Conservation (phyloP, 2,329 filamentous ascomycete genomes). For the Grosmannia clavigera region DNA sequence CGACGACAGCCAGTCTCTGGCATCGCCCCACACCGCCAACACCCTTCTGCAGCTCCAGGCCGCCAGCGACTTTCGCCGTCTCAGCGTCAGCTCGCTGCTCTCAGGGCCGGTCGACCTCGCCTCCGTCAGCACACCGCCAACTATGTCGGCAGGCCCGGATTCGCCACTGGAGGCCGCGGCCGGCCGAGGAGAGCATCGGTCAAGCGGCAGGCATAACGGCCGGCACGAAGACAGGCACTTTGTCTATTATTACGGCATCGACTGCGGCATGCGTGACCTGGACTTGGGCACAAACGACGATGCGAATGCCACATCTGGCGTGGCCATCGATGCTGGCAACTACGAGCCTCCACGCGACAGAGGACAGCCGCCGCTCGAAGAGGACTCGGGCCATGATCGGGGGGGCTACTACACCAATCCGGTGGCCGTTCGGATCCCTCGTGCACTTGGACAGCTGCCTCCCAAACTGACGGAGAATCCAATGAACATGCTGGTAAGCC, state of each 20-base stretch:
- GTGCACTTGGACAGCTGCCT: conserved; percentile 35
- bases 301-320: conserved; percentile 44
- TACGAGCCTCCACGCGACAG: conserved; percentile 17
- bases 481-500: conserved; percentile 56
- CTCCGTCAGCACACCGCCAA: not conserved
- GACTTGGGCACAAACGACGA: conserved; percentile 65
- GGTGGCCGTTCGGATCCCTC: conserved; percentile 46
- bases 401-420: conserved; percentile 59
- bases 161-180: not conserved
- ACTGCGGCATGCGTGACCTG: conserved; percentile 55
- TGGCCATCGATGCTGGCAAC: not conserved
- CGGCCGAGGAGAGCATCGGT: not conserved
- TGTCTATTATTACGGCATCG: conserved; percentile 52
- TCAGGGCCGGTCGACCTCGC: conserved; percentile 27
- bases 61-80: conserved; percentile 20
- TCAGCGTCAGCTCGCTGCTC: conserved; percentile 56
- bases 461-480: conserved; percentile 51
- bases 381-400: conserved; percentile 24
- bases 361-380: conserved; percentile 25
- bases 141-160: not conserved
- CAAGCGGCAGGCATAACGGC: not conserved
- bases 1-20: conserved; percentile 1
- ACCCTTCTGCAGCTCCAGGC: conserved; percentile 4
- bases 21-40: not conserved
- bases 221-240: not conserved